Conservation (phyloP, 2,329 filamentous ascomycete genomes). For the Pseudogymnoascus sp. region DNA sequence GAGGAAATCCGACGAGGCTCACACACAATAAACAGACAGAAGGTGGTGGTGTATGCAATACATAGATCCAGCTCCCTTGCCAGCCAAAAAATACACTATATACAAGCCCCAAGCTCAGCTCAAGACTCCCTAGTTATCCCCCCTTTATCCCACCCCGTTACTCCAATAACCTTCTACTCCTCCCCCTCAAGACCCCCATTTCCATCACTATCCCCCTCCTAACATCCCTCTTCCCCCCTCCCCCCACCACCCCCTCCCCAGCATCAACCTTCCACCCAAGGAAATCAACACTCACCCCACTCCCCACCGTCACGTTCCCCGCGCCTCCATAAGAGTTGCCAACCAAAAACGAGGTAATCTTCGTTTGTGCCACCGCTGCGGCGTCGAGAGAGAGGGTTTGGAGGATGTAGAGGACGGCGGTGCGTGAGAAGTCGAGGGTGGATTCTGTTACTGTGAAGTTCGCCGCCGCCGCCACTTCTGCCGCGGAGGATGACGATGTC, state of each 20-base stretch:
- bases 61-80: background rate
- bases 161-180: background rate
- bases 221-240: constrained; percentile 29
- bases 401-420: constrained; percentile 52
- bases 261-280: background rate
- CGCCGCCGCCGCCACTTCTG: constrained; percentile 15
- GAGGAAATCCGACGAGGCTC: background rate
- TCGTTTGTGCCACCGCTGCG: constrained; percentile 45
- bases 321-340: constrained; percentile 7
- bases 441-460: constrained; percentile 45
- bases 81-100: background rate
- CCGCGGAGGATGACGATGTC: constrained; percentile 11
- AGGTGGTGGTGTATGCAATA: background rate
- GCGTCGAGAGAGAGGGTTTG: constrained; percentile 43
- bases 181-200: too few species aligned
- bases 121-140: background rate
- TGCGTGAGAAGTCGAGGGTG: constrained; percentile 53
- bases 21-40: background rate
- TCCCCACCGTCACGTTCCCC: constrained; percentile 13
- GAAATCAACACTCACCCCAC: background rate
- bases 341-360: constrained; percentile 47
- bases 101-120: background rate
- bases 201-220: background rate
- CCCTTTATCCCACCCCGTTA: background rate
- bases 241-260: background rate